Evolutionary conservation across 371 early-diverging fungal genomes (phyloP), one percentile per base, ranked within the genome.

Genomic region (Chytridium lagenaria): DNA sequence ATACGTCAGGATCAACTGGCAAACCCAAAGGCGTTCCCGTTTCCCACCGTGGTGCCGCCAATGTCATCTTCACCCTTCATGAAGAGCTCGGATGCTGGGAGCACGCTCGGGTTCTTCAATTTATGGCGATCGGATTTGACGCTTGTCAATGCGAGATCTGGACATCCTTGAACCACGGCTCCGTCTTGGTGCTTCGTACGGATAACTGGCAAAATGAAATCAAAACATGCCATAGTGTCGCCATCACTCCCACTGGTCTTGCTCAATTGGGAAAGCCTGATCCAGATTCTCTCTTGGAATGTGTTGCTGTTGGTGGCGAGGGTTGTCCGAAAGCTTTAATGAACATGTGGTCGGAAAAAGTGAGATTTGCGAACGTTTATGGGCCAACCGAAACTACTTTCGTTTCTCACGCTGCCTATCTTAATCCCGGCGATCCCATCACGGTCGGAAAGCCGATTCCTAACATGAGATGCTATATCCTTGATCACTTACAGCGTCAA

Each of bases 361-460:
- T 65, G 40, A n/a, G 70, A 34, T 63, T 81, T 12, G n/a, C 72
- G 15, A 76, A 79, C 67, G 28, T 31, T 1, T 81, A 79, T 68
- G 82, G 82, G 1, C 82, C 82, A 15, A 81, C 81, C 7, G 81
- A 75, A 44, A 31, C 64, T 15, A 71, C 73, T 1, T n/a, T 67
- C 66, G 52, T n/a, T 44, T 44, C 44, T 19, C 44, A 44, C 44
- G 44, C 19, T 44, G 19, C 44, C 44, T 44, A 12, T 19, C 44
- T 44, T 19, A 44, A 44, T 12, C 44, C 44, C 44, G 44, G 44
- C 44, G 44, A 44, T 44, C 44, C 40, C 33, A 5, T 65, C 23
- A 68, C 71, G 15, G 44, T 73, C 26, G 74, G 74, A n/a, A 34
- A 50, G 52, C 72, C 74, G 22, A 19, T 61, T 33, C 37, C 15